These are phyloP conservation scores for Saxophila tyrrhenica DNA, from an alignment of 495 filamentous ascomycete species.

Conservation along the genomic window DNA sequence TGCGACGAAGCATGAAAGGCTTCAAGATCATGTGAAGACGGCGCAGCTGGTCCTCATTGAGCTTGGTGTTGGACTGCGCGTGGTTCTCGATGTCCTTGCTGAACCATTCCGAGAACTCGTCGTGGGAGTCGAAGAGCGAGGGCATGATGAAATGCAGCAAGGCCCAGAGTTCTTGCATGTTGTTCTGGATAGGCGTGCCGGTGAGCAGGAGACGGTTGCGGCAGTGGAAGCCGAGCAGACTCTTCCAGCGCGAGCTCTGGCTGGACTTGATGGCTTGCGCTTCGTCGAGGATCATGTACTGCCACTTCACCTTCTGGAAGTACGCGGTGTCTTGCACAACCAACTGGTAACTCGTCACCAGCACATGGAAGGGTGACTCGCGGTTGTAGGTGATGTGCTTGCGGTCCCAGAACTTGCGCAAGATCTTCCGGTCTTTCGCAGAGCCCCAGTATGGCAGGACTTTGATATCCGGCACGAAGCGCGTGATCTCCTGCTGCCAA, in stretches of 20 bases:
- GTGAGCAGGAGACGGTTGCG: constrained; percentile 90
- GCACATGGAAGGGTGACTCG: constrained; percentile 86
- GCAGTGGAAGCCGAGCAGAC: constrained; percentile 83
- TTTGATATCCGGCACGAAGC: constrained; percentile 87
- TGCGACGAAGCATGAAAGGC: constrained; percentile 97
- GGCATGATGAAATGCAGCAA: constrained; percentile 99
- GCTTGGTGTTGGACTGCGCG: constrained; percentile 94
- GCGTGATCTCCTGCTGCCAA: constrained; percentile 96
- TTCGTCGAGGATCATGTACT: constrained; percentile 99
- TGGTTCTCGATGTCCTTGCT: constrained; percentile 99
- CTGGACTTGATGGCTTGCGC: constrained; percentile 99
- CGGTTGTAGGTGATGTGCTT: constrained; percentile 91
- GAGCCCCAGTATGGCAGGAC: constrained; percentile 95
- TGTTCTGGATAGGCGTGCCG: constrained; percentile 97
- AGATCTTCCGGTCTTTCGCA: constrained; percentile 85
- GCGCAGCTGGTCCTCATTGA: constrained; percentile 93
- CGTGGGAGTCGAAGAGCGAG: constrained; percentile 92
- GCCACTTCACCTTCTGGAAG: constrained; percentile 98
- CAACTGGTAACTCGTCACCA: constrained; percentile 94
- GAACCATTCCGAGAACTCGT: constrained; percentile 99
- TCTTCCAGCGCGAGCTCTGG: constrained; percentile 92
- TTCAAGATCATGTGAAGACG: constrained; percentile 98
- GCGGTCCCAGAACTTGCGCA: constrained; percentile 97
- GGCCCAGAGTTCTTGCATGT: constrained; percentile 99
- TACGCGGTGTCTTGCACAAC: constrained; percentile 92